Percentiles rank a stretch among this genome's conserved stretches.
These are phyloP conservation scores for Thermoascus crustaceus DNA, from an alignment of 2,329 filamentous ascomycete species.

Conservation along the genomic window DNA sequence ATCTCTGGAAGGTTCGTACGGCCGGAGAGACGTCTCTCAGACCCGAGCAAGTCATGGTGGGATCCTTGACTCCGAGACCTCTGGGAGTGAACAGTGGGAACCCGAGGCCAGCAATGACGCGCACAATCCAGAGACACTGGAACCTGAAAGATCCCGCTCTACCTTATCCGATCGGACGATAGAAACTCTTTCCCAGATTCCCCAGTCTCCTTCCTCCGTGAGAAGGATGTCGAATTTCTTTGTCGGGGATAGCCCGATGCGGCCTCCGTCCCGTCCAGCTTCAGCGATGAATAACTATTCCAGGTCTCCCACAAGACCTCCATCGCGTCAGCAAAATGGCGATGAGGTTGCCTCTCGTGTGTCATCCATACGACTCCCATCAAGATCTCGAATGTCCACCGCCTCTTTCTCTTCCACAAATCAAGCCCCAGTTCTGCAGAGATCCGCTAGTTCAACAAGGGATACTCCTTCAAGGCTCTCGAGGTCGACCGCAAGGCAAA, in stretches of 20 bases:
- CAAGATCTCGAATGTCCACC: constrained; percentile 22
- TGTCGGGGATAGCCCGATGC: constrained; percentile 52
- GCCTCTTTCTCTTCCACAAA: constrained; percentile 16
- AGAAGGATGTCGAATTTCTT: constrained; percentile 67
- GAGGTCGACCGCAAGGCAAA: constrained; percentile 9
- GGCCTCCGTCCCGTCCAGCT: constrained; percentile 55
- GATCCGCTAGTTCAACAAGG: constrained; percentile 5
- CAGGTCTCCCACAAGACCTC: constrained; percentile 29
- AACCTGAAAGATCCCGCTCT: constrained; percentile 18
- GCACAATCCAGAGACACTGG: constrained; percentile 17
- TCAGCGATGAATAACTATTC: constrained; percentile 47
- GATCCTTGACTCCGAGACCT: constrained; percentile 9
- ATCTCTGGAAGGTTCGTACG: constrained; percentile 9
- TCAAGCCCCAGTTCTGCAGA: constrained; percentile 11
- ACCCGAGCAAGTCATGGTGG: constrained; percentile 14
- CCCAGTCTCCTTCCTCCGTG: constrained; percentile 64
- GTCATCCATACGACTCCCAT: constrained; percentile 26
- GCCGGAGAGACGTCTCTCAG: constrained; percentile 15
- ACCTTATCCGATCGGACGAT: constrained; percentile 71
- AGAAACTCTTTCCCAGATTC: constrained; percentile 70
- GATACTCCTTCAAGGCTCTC: too few species aligned
- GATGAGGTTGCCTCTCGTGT: constrained; percentile 41
- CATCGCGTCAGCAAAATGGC: constrained; percentile 44
- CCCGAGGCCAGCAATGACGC: constrained; percentile 12
- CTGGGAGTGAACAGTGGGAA: constrained; percentile 6